phyloP scores from a whole-genome alignment of 2,329 filamentous ascomycete species.

The Nemania diffusa region DNA sequence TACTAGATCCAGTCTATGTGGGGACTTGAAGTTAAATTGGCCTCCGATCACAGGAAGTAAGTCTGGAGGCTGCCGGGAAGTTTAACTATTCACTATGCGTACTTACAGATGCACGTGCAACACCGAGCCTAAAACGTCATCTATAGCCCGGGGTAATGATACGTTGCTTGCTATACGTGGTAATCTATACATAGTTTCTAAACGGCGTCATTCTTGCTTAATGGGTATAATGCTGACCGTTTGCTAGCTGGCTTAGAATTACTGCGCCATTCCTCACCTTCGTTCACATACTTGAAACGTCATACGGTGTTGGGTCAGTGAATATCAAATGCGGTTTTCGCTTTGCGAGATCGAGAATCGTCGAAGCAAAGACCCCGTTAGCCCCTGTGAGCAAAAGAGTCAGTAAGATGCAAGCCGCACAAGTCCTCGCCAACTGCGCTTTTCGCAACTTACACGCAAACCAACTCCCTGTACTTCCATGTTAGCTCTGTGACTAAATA shows the following conservation, averaged over 20 bases:
- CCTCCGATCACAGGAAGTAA: not conserved
- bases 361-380: conserved; percentile 94
- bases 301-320: conserved; percentile 70
- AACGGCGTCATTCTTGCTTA: not conserved
- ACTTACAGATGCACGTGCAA: too few species aligned
- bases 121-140: not conserved
- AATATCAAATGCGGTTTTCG: conserved; percentile 91
- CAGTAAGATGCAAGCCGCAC: conserved; percentile 27
- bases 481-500: conserved; percentile 32
- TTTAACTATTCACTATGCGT: too few species aligned
- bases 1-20: not conserved
- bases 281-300: conserved; percentile 46
- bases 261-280: conserved; percentile 2
- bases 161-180: not conserved
- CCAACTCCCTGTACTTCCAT: conserved; percentile 72
- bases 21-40: conserved; percentile 9
- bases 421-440: not conserved
- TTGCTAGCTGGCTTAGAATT: not conserved
- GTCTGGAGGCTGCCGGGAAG: not conserved
- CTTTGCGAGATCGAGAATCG: conserved; percentile 87
- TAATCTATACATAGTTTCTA: not conserved
- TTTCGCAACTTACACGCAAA: conserved; percentile 73
- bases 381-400: conserved; percentile 66
- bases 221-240: not conserved
- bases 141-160: not conserved